phyloP scores from a whole-genome alignment of 2,329 filamentous ascomycete genomes.

The Aspergillus aculeatus region DNA sequence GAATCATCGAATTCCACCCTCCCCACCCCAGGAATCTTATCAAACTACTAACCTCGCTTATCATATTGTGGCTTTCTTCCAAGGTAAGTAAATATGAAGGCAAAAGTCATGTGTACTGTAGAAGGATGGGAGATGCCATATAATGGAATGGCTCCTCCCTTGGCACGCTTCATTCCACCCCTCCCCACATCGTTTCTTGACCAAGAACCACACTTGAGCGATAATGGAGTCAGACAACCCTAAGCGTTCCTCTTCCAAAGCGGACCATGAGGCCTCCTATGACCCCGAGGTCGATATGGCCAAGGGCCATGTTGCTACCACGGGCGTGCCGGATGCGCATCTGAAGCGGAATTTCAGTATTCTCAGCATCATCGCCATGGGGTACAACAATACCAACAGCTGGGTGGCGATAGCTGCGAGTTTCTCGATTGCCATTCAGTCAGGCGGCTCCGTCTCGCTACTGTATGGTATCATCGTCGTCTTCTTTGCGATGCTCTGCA shows the following conservation, averaged over 20 bases:
- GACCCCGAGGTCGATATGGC: slow-evolving; percentile 17
- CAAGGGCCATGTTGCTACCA: slow-evolving; percentile 20
- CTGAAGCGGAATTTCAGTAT: slow-evolving; percentile 26
- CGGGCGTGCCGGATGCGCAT: slow-evolving; percentile 18
- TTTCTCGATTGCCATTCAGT: slow-evolving; percentile 26
- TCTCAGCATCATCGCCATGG: slow-evolving; percentile 24
- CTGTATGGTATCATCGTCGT: slow-evolving; percentile 25
- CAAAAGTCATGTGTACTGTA: not conserved
- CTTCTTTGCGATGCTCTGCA: slow-evolving; percentile 21
- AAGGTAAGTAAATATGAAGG: not conserved
- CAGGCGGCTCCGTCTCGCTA: slow-evolving; percentile 21
- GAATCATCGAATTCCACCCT: slow-evolving; percentile 5
- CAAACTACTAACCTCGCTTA: not conserved
- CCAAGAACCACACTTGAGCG: not conserved
- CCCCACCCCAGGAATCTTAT: not conserved
- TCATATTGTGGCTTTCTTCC: not conserved
- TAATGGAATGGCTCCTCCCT: not conserved
- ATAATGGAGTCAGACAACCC: slow-evolving; percentile 14
- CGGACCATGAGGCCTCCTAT: slow-evolving; percentile 4
- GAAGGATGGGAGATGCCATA: not conserved
- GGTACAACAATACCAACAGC: slow-evolving; percentile 27
- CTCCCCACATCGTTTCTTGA: not conserved
- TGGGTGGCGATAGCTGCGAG: slow-evolving; percentile 26
- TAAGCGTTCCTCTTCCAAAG: slow-evolving; percentile 8
- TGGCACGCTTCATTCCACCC: not conserved